Percentiles rank a stretch among this genome's conserved stretches.
These are phyloP conservation scores for Stemphylium beticola DNA, from an alignment of 2,329 filamentous ascomycete genomes.

Conservation along the genomic window DNA sequence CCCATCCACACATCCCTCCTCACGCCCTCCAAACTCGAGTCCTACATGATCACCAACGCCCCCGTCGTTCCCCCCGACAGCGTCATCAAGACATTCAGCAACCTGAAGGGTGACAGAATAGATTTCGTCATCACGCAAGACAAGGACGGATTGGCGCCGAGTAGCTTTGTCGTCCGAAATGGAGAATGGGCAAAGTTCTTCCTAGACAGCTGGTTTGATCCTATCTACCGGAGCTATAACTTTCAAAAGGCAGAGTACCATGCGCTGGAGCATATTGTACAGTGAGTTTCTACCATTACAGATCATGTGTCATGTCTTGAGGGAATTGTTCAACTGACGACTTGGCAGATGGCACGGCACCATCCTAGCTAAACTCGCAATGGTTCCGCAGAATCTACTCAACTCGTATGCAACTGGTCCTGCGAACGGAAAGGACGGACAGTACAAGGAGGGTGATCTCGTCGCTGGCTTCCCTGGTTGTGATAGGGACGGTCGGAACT, in stretches of 20 bases:
- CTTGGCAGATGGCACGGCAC: slow-evolving; percentile 88
- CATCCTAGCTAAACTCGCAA: slow-evolving; percentile 83
- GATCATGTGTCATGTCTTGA: no score
- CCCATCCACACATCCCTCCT: slow-evolving; percentile 76
- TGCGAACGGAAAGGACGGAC: slow-evolving; percentile 51
- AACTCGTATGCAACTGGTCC: slow-evolving; percentile 72
- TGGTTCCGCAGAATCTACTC: slow-evolving; percentile 84
- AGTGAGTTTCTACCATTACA: slow-evolving; percentile 45
- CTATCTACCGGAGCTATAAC: slow-evolving; percentile 90
- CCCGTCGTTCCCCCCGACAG: slow-evolving; percentile 93
- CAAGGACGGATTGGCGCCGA: slow-evolving; percentile 74
- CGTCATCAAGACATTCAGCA: slow-evolving; percentile 91
- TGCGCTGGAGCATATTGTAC: slow-evolving; percentile 71
- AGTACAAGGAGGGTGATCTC: slow-evolving; percentile 84
- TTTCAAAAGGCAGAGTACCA: slow-evolving; percentile 95
- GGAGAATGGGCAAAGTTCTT: slow-evolving; percentile 94
- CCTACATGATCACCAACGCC: slow-evolving; percentile 81
- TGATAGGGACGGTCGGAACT: slow-evolving; percentile 64
- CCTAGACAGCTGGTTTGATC: slow-evolving; percentile 94
- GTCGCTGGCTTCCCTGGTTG: slow-evolving; percentile 81
- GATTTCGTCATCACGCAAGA: slow-evolving; percentile 88
- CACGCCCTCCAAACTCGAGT: slow-evolving; percentile 69
- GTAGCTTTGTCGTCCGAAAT: slow-evolving; percentile 79
- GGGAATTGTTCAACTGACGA: slow-evolving; percentile 9
- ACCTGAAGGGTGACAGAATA: slow-evolving; percentile 77